Percentiles rank a stretch among this genome's conserved stretches.
These are phyloP conservation scores for Agrocybe chaxingu DNA, from an alignment of 768 basidiomycete species.

Conservation along the genomic window DNA sequence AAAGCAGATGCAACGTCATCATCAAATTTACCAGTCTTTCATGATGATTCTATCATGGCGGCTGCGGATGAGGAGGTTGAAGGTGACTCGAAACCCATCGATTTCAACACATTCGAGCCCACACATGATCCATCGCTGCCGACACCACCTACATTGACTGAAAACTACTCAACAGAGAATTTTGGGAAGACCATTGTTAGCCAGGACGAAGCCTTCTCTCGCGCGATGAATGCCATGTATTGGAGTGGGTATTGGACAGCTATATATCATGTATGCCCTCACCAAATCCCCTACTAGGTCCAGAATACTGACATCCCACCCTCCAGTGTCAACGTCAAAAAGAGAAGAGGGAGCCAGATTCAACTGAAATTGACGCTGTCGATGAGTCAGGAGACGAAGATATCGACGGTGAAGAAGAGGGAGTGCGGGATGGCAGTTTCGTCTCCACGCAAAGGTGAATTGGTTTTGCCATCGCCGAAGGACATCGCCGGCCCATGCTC, in stretches of 20 bases:
- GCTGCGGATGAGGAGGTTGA: conserved; percentile 22
- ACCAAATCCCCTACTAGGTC: neutral
- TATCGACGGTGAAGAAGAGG: conserved; percentile 25
- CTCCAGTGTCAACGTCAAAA: conserved; percentile 31
- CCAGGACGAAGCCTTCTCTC: conserved; percentile 74
- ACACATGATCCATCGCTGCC: conserved; percentile 62
- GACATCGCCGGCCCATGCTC: too few species aligned
- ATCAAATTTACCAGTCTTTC: neutral
- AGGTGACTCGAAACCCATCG: conserved; percentile 55
- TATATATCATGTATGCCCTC: conserved; percentile 65
- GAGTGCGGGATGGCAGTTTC: conserved; percentile 26
- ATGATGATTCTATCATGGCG: neutral
- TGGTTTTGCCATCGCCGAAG: too few species aligned
- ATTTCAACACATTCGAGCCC: conserved; percentile 72
- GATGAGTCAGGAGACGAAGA: conserved; percentile 17
- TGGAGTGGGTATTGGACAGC: conserved; percentile 90
- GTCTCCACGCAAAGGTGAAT: conserved; percentile 38
- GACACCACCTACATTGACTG: conserved; percentile 8
- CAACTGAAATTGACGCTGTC: too few species aligned
- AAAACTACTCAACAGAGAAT: conserved; percentile 24
- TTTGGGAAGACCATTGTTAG: conserved; percentile 39
- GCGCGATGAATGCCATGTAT: conserved; percentile 77
- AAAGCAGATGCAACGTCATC: conserved; percentile 8
- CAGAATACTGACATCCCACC: conserved; percentile 1
- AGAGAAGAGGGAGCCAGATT: conserved; percentile 1